Evolutionary conservation across 495 filamentous ascomycete genomes (phyloP).

Genomic region (Podospora sp.): DNA sequence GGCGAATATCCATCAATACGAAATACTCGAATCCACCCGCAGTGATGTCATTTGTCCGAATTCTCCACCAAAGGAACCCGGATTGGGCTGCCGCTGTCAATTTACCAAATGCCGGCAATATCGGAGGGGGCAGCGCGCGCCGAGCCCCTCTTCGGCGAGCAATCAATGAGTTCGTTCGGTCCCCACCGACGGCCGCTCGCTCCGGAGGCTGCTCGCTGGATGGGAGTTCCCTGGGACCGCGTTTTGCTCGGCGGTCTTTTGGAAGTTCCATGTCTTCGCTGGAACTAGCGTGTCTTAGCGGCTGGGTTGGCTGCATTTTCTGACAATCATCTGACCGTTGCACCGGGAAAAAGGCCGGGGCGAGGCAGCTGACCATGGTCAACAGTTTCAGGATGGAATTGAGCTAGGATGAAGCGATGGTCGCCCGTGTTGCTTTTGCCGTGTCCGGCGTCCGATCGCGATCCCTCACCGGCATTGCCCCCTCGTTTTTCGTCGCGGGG

Average conservation of each 20-base stretch:
- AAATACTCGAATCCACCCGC: neutral
- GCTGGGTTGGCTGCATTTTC: slow-evolving; percentile 26
- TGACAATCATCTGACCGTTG: slow-evolving; percentile 25
- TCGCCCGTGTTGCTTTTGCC: slow-evolving; percentile 4
- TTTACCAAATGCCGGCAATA: slow-evolving; percentile 20
- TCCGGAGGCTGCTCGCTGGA: neutral
- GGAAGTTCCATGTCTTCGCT: slow-evolving; percentile 17
- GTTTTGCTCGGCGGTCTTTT: neutral
- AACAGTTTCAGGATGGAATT: slow-evolving; percentile 14
- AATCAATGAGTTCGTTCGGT: neutral
- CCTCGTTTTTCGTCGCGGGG: neutral
- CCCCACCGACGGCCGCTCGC: slow-evolving; percentile 1
- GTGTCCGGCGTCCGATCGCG: slow-evolving; percentile 10
- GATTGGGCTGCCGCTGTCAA: slow-evolving; percentile 22
- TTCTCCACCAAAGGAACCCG: slow-evolving; percentile 17
- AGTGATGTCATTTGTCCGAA: slow-evolving; percentile 25
- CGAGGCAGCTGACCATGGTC: slow-evolving; percentile 10
- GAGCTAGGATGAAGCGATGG: slow-evolving; percentile 1
- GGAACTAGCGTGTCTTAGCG: slow-evolving; percentile 22
- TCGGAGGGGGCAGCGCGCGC: neutral
- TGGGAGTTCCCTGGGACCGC: slow-evolving; percentile 2
- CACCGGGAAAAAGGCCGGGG: slow-evolving; percentile 2
- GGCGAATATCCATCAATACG: slow-evolving; percentile 2
- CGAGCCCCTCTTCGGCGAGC: slow-evolving; percentile 13
- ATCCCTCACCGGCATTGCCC: slow-evolving; percentile 8